Percentiles rank a stretch among this genome's conserved stretches.
These are phyloP conservation scores for Physcomitrium patens DNA, from an alignment of 225 moss, liverwort and hornwort species.

Conservation along the genomic window DNA sequence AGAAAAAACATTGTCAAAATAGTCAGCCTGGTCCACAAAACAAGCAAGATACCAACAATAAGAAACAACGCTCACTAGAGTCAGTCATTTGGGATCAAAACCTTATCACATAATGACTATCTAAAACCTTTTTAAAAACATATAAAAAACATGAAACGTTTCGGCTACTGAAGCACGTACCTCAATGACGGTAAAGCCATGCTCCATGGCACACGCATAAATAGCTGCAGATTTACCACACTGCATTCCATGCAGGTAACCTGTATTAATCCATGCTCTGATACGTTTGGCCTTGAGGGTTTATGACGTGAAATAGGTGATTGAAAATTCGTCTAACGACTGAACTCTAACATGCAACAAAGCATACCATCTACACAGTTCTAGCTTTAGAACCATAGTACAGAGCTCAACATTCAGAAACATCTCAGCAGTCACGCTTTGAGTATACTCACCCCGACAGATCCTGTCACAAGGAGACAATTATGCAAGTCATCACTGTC, in stretches of 20 bases:
- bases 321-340: constrained; percentile 2
- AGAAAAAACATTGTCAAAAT: background rate
- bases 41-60: background rate
- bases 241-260: constrained; percentile 47
- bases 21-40: background rate
- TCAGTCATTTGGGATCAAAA: background rate
- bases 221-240: constrained; percentile 93
- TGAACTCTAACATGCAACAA: background rate
- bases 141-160: no score
- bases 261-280: constrained; percentile 14
- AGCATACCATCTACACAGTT: background rate
- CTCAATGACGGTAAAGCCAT: constrained; percentile 83
- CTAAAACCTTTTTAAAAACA: no score
- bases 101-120: no score
- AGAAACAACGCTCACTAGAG: background rate
- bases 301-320: background rate
- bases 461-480: constrained; percentile 76
- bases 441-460: constrained; percentile 68
- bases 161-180: constrained; percentile 32
- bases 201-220: constrained; percentile 87
- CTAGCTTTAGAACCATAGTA: background rate
- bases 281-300: background rate
- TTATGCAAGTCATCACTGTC: constrained; percentile 55
- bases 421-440: background rate
- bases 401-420: background rate